Conservation (phyloP, 2,329 filamentous ascomycete genomes). For the Ophiostoma novo-ulmi region DNA sequence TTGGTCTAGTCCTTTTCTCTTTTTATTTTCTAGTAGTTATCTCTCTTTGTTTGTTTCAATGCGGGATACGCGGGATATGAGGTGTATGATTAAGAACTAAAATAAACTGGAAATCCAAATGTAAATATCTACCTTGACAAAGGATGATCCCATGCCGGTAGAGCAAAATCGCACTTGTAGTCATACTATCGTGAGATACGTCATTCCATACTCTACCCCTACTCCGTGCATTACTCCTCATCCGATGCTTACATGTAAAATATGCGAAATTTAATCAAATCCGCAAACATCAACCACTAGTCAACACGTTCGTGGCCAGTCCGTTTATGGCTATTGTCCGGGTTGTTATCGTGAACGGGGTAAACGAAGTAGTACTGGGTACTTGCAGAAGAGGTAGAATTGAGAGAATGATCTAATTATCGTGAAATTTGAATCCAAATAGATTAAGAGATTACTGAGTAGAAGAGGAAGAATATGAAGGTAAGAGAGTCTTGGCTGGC, state of each 20-base stretch:
- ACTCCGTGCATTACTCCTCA: background rate
- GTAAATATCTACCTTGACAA: background rate
- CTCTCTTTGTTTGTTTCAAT: background rate
- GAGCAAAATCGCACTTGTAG: background rate
- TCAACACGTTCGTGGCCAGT: background rate
- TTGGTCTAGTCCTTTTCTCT: background rate
- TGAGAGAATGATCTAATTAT: background rate
- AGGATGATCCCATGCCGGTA: background rate
- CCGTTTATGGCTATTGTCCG: conserved; percentile 2
- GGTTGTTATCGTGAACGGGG: conserved; percentile 4
- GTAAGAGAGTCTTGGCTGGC: conserved; percentile 4
- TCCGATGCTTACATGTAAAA: background rate
- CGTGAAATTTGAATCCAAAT: background rate
- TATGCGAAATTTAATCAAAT: background rate
- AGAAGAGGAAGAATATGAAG: background rate
- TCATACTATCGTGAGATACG: conserved; percentile 3
- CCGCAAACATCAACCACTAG: background rate
- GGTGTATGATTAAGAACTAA: background rate
- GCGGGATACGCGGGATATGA: conserved; percentile 6
- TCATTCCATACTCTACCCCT: background rate
- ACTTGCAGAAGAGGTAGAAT: background rate
- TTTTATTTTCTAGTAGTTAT: background rate
- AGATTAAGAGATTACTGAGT: background rate
- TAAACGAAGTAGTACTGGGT: background rate
- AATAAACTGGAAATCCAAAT: background rate